Evolutionary conservation across 1,284 basidiomycete genomes (phyloP).

Genomic region (Papiliotrema fonsecae): DNA sequence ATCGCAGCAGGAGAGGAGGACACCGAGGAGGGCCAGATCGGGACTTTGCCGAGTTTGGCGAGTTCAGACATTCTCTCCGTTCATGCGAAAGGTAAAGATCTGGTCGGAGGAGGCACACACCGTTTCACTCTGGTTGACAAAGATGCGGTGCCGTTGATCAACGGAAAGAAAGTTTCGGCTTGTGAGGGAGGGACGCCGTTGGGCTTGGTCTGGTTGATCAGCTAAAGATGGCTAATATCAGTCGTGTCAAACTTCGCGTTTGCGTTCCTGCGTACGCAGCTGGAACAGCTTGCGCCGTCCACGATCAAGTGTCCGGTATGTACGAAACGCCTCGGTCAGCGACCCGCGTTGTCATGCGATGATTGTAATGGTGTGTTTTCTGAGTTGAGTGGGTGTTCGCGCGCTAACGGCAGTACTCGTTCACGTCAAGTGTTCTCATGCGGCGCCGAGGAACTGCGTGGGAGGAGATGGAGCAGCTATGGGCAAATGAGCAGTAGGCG

Average conservation of each 20-base stretch:
- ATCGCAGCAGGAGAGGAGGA: slow-evolving; percentile 11
- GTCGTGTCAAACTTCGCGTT: slow-evolving; percentile 50
- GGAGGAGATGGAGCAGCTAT: slow-evolving; percentile 1
- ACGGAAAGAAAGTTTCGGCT: slow-evolving; percentile 43
- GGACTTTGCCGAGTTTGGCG: slow-evolving; percentile 9
- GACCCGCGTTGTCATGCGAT: slow-evolving; percentile 78
- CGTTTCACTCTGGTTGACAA: slow-evolving; percentile 75
- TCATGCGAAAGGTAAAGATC: slow-evolving; percentile 52
- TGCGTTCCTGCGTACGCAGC: slow-evolving; percentile 60
- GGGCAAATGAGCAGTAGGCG: slow-evolving; percentile 1
- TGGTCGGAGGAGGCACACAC: slow-evolving; percentile 53
- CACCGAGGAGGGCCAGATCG: slow-evolving; percentile 9
- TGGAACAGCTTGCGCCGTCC: slow-evolving; percentile 48
- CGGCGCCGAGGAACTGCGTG: slow-evolving; percentile 66
- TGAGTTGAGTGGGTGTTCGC: neutral
- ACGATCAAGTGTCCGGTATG: slow-evolving; percentile 70
- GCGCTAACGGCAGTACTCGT: slow-evolving; percentile 51
- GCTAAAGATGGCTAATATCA: too few species aligned
- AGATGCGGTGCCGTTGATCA: slow-evolving; percentile 57
- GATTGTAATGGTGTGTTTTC: slow-evolving; percentile 66
- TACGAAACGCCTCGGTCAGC: slow-evolving; percentile 73
- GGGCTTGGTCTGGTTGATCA: slow-evolving; percentile 4
- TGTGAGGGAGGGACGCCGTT: slow-evolving; percentile 19
- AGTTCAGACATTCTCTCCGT: slow-evolving; percentile 2
- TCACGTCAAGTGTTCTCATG: slow-evolving; percentile 76